Conservation (phyloP, 2,329 filamentous ascomycete genomes). For the Aphanocladium album region DNA sequence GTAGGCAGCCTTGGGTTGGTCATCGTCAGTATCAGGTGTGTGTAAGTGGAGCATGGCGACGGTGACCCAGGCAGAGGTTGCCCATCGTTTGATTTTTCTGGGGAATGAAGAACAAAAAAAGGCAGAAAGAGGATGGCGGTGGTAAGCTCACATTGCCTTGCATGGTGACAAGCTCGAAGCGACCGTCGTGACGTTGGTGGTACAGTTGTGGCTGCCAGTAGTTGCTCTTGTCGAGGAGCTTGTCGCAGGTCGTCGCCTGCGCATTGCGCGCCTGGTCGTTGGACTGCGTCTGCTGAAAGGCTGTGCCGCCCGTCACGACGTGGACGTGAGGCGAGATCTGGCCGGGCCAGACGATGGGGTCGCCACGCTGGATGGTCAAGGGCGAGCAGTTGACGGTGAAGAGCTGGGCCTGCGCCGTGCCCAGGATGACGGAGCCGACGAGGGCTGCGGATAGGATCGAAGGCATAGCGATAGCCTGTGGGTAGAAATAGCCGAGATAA, state of each 20-base stretch:
- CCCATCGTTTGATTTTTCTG: not conserved
- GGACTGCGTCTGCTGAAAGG: conserved; percentile 50
- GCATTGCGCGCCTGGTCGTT: conserved; percentile 48
- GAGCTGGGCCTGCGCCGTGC: conserved; percentile 11
- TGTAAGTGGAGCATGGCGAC: not conserved
- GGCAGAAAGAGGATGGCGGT: not conserved
- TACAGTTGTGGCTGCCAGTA: conserved; percentile 63
- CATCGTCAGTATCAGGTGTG: not conserved
- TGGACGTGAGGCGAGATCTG: conserved; percentile 52
- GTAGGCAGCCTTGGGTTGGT: conserved; percentile 21
- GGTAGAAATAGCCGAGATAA: not conserved
- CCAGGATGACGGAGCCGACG: not conserved
- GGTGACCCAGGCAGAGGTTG: not conserved
- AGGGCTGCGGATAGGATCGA: not conserved
- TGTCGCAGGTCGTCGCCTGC: conserved; percentile 60
- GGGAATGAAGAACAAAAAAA: not conserved
- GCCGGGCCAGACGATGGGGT: conserved; percentile 56
- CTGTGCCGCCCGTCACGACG: conserved; percentile 58
- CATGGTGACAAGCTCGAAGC: conserved; percentile 39
- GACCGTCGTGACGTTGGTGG: conserved; percentile 49
- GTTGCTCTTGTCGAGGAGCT: conserved; percentile 56
- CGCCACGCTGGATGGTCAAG: conserved; percentile 40
- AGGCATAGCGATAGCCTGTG: not conserved
- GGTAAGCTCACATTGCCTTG: conserved; percentile 22
- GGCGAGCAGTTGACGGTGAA: conserved; percentile 25